A percentile compares a stretch with the other conserved stretches of the same genome.
Evolutionary conservation across 2,329 filamentous ascomycete species (phyloP).

Genomic region (Trichoderma aggressivum): DNA sequence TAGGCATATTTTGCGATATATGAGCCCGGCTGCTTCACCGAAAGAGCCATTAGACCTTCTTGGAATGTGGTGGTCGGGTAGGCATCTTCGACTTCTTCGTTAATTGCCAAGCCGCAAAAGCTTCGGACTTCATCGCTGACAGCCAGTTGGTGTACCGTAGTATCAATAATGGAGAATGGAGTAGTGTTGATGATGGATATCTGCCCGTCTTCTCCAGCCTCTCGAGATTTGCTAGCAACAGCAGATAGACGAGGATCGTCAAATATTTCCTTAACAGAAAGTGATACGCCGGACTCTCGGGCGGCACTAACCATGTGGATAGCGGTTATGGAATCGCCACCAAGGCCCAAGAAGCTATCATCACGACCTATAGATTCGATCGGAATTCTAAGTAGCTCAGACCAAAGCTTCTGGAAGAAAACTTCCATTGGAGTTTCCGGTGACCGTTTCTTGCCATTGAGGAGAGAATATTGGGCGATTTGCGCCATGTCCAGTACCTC

Average conservation of each 20-base stretch:
- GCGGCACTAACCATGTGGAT: slow-evolving; percentile 11
- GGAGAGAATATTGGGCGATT: slow-evolving; percentile 4
- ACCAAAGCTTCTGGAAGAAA: slow-evolving; percentile 11
- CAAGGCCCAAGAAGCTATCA: slow-evolving; percentile 23
- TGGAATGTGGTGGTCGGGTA: slow-evolving; percentile 21
- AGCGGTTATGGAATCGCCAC: slow-evolving; percentile 24
- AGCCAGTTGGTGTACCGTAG: not conserved
- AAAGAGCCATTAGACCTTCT: slow-evolving; percentile 21
- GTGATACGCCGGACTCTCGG: not conserved
- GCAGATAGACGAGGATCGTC: slow-evolving; percentile 18
- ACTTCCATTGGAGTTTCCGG: slow-evolving; percentile 12
- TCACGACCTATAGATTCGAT: slow-evolving; percentile 20
- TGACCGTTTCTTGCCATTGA: not conserved
- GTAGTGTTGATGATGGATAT: not conserved
- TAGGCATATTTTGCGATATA: slow-evolving; percentile 15
- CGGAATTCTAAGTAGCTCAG: slow-evolving; percentile 5
- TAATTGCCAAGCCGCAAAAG: not conserved
- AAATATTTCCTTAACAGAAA: slow-evolving; percentile 22
- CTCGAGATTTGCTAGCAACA: slow-evolving; percentile 8
- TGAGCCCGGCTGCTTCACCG: slow-evolving; percentile 16
- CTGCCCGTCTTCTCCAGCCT: not conserved
- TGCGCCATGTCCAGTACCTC: not conserved
- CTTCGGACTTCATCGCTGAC: not conserved
- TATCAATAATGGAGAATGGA: not conserved
- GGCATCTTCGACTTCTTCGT: slow-evolving; percentile 16